Base-by-base conservation (phyloP, 2,329 filamentous ascomycete genomes). In the Nemania abortiva region DNA sequence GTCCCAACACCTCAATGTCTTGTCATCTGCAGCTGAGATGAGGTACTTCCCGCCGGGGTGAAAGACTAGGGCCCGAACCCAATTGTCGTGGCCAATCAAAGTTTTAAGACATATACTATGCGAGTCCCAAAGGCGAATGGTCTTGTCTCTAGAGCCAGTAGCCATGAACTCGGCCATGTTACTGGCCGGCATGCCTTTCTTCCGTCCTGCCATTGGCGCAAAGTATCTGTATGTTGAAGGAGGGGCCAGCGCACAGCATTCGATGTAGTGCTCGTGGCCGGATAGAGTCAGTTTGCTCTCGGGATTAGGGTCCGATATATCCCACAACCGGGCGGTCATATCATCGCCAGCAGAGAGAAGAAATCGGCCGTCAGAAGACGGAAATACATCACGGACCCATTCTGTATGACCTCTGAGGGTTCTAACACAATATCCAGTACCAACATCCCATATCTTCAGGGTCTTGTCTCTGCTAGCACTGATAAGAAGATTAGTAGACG, bases 1-100 rank as follows among this genome's bases (percentile, higher is more conserved):
- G 82, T 98, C 95, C 95, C 95, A 98, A 83, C 95, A 98, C 65
- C 95, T 87, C 68, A 98, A 86, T 5, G 93, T 95, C 83, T 96
- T 97, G 82, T 98, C 95, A 79, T 98, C 95, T 15, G 91, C 88
- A 22, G 92, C 93, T 6, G 91, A 95, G 6, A 98, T 82, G 0
- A 98, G 86, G 76, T 96, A 98, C 80, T 95, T 97, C 53, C 95
- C 95, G 10, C 93, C 92, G 0, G 95, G 95, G 76, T 98, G 95
- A 79, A 97, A 98, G 13, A 94, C 89, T 3, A 98, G 82, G 0
- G 88, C 91, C 34, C 94, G 90, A 9, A 98, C 89, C 95, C 95
- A 98, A 79, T 97, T 98, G 79, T 98, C 95, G 78, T 98, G 95
- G 1, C 95, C 95, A 1, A 90, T 83, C 0, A 98, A 84, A 0